Evolutionary conservation across 2,329 filamentous ascomycete genomes (phyloP), one percentile per base, ranked within the genome.

Genomic region (Scorias spongiosa): DNA sequence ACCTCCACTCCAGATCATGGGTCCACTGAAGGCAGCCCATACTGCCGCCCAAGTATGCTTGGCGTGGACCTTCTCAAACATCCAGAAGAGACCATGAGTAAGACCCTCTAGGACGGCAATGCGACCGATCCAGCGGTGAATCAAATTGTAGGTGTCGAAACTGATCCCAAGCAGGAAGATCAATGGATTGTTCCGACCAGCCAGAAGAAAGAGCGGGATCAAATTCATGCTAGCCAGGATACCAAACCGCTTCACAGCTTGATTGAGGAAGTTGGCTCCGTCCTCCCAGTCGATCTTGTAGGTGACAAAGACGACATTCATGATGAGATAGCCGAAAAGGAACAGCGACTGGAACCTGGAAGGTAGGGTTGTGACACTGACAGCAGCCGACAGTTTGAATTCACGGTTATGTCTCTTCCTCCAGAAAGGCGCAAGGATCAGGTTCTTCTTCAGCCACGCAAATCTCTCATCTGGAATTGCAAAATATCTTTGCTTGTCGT

Each of bases 111-210:
- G 63, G 14, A 81, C 71, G 20, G 83, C 80, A 47, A 87, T 84
- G 34, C 83, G 77, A 53, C 83, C 83, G 49, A 86, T 74, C 83
- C 83, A 88, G 48, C 84, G 75, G 63, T 89, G 83, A 46, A 88
- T 69, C 48, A 89, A 64, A 65, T 88, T 89, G 70, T 84, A 87
- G 1, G 81, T 85, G 61, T 89, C 83, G 60, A 87, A 89, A 3
- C 80, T 84, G 50, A 88, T 78, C 48, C 78, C 77, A 43, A 84
- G 70, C 51, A 82, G 67, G 48, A 69, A 69, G 57, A 88, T 85
- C 50, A 89, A 68, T 17, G 81, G 81, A 63, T 88, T 88, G 66
- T 87, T 88, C 53, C 83, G 73, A 37, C 80, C 78, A 40, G 81
- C 80, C 59, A 87, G 69, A 41, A 87, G 61, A 63, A 87, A 82